Conservation (phyloP, 129 eudicot species). For the Gnaphalium uliginosum region DNA sequence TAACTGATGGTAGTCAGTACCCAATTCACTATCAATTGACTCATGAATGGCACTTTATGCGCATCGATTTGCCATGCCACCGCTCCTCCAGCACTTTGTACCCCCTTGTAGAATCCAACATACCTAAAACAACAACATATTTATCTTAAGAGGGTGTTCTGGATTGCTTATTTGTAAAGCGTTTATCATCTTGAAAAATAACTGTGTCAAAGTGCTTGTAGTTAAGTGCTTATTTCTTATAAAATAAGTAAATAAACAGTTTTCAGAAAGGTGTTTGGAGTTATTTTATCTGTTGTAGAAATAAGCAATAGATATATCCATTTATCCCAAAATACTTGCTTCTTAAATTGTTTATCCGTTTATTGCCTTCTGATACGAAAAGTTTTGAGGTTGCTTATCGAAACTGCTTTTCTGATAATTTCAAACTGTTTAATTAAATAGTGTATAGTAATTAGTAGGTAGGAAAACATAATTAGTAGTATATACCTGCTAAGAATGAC, state of each 20-base stretch:
- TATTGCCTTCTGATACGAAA: no score
- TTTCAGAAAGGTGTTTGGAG: no score
- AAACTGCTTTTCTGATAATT: no score
- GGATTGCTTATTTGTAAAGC: neutral
- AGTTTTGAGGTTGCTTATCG: no score
- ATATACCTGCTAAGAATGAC: conserved; percentile 16
- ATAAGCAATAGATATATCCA: neutral
- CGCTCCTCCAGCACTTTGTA: conserved; percentile 98
- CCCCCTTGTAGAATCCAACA: conserved; percentile 87
- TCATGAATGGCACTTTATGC: conserved; percentile 57
- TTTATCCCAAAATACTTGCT: no score
- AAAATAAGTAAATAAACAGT: no score
- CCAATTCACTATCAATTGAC: conserved; percentile 73
- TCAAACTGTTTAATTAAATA: no score
- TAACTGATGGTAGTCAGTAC: conserved; percentile 48
- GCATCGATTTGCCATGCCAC: conserved; percentile 92
- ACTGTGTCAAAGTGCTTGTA: neutral
- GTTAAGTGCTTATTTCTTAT: no score
- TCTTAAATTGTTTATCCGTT: no score
- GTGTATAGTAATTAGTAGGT: neutral
- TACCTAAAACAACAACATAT: conserved; percentile 46
- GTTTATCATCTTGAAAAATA: neutral
- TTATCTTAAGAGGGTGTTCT: neutral
- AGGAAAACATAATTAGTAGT: neutral
- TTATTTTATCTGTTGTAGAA: neutral